Evolutionary conservation across 2,329 filamentous ascomycete species (phyloP).

Genomic region (Nemania sp.): DNA sequence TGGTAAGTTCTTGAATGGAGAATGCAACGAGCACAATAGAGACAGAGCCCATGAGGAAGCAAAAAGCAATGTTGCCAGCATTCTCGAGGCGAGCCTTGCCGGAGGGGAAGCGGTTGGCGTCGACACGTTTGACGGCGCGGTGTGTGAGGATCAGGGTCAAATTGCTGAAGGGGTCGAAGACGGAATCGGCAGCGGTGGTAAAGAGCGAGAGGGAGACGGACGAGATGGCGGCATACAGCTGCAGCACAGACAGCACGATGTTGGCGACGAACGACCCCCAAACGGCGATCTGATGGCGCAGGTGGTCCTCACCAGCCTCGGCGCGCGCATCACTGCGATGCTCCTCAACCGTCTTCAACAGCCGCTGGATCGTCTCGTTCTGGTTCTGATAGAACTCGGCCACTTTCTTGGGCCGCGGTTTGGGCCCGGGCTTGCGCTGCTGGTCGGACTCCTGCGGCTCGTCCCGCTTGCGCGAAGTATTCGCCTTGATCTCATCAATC

Average conservation of each 20-base stretch:
- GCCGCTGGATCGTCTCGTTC: constrained; percentile 89
- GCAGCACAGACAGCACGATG: constrained; percentile 73
- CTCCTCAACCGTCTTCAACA: constrained; percentile 91
- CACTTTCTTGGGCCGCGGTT: constrained; percentile 56
- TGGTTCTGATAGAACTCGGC: constrained; percentile 86
- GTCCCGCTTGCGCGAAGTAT: constrained; percentile 75
- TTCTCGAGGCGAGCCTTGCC: constrained; percentile 95
- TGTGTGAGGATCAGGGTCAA: constrained; percentile 83
- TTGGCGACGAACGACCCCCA: constrained; percentile 78
- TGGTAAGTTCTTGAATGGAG: constrained; percentile 70
- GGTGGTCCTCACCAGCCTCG: constrained; percentile 76
- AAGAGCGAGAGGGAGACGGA: constrained; percentile 94
- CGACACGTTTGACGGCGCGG: constrained; percentile 85
- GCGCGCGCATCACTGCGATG: constrained; percentile 82
- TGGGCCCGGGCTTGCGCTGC: constrained; percentile 21
- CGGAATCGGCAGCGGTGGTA: constrained; percentile 93
- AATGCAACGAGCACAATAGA: constrained; percentile 92
- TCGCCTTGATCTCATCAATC: constrained; percentile 76
- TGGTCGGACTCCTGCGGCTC: too few species aligned
- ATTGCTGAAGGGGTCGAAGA: constrained; percentile 92
- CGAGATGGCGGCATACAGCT: constrained; percentile 84
- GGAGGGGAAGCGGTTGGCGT: constrained; percentile 82
- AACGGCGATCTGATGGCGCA: constrained; percentile 71
- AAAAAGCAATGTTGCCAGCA: constrained; percentile 93
- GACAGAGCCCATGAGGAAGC: constrained; percentile 92